Base-by-base conservation (phyloP, 148 eudicot genomes). In the Amaranthus hypochondriacus region DNA sequence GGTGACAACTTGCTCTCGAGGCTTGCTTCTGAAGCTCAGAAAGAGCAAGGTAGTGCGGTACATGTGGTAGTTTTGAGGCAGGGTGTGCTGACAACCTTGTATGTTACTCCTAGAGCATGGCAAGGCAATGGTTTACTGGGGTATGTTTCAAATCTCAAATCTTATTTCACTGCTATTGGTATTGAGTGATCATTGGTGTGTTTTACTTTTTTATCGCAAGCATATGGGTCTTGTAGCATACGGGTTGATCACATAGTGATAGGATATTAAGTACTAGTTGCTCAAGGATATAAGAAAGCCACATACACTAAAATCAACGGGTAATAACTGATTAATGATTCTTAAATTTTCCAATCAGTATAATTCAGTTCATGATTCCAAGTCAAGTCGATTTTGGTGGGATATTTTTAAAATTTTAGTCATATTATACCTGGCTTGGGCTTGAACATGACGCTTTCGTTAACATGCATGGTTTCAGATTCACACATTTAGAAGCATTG, bases 81-180 rank as follows among this genome's bases (percentile, higher is more conserved):
- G 76, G 97, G 96, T 81, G 82, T 84, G 60, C 68, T 70, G 8
- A 59, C 84, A 56, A 86, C 78, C 85, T 63, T 92, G 60, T 77
- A 83, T 39, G 79, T 95, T 61, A 95, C 89, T 43, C 99, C 99
- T 60, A 87, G 97, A 89, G 66, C 87, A 72, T 95, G 99, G 99
- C 75, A 84, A 44, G 99, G 99, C 63, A 89, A 90, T 18, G 99
- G 99, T 56, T 77, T 90, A 64, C 79, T 95, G 64, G 99, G 99
- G 97, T 95, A 92, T 66, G 90, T 83, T 75, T 13, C 43, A 58
- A 44, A 15, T 55, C 47, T 50, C 21, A 48, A 8, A 39, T 48
- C 66, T 9, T 13, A n/a, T 18, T 18, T 18, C 18, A 18, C 18
- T 18, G 18, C 18, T 18, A 18, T 4, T 55, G 13, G 42, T 48